phyloP scores from a whole-genome alignment of 768 basidiomycete genomes.

The Suillus placidus region DNA sequence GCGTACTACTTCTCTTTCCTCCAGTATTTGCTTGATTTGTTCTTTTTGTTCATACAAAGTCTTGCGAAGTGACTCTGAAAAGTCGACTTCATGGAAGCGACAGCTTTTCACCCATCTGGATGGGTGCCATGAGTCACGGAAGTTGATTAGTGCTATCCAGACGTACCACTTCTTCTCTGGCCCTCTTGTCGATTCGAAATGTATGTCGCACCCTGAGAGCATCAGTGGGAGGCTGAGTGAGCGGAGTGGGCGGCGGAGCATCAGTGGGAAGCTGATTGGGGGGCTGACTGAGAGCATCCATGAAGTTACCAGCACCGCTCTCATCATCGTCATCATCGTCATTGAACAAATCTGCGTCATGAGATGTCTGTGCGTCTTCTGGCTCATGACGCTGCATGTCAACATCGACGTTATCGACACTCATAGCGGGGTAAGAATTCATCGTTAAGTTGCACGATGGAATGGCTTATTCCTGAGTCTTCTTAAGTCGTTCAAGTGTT shows the following conservation, averaged over 20 bases:
- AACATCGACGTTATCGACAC: not conserved
- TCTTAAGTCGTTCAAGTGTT: not conserved
- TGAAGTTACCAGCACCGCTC: not conserved
- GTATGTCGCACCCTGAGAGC: not conserved
- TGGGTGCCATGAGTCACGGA: not conserved
- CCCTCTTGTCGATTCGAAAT: not conserved
- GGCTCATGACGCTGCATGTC: not conserved
- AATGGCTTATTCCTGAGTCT: not conserved
- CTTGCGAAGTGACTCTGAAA: not conserved
- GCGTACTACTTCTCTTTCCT: not conserved
- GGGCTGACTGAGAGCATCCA: not conserved
- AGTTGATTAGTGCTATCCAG: not conserved
- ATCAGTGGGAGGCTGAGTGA: too few species aligned
- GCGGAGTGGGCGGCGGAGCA: too few species aligned
- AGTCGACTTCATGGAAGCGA: conserved; percentile 7
- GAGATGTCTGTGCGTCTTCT: conserved; percentile 4
- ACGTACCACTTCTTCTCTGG: not conserved
- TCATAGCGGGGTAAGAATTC: not conserved
- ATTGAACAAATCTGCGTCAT: not conserved
- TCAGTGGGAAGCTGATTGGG: too few species aligned
- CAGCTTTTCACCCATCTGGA: not conserved
- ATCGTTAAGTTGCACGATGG: not conserved
- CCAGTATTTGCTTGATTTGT: not conserved
- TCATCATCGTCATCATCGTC: not conserved
- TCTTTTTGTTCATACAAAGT: conserved; percentile 1